Conservation (phyloP, 306 rosid species). For the Medicago lupulina region DNA sequence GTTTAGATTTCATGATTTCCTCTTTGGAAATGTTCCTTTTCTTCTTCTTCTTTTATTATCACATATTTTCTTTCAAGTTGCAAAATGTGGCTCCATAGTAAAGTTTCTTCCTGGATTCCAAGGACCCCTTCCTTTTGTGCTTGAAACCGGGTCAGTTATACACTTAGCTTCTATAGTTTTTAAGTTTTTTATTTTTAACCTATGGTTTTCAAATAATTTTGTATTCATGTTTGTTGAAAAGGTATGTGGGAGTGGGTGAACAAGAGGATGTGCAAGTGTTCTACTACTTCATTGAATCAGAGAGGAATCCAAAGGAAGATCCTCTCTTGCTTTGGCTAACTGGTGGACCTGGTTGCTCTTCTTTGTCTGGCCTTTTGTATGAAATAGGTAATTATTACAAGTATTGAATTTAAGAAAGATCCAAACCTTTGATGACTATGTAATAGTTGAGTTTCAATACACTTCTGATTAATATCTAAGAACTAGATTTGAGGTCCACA, state of each 20-base stretch:
- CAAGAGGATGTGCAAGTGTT: conserved; percentile 60
- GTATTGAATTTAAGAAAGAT: too few species aligned
- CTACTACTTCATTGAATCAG: conserved; percentile 69
- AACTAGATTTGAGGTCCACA: too few species aligned
- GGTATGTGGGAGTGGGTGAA: conserved; percentile 80
- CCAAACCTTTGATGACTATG: too few species aligned
- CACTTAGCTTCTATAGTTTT: neutral
- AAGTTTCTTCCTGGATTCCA: conserved; percentile 69
- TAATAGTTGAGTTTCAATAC: neutral
- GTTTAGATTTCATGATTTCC: too few species aligned
- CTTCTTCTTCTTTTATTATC: too few species aligned
- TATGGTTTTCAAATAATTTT: neutral
- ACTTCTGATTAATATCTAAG: too few species aligned
- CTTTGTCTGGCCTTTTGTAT: conserved; percentile 49
- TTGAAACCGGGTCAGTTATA: conserved; percentile 67
- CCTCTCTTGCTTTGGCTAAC: conserved; percentile 79
- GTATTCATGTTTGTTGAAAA: conserved; percentile 21
- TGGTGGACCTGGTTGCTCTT: conserved; percentile 82
- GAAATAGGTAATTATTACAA: conserved; percentile 54
- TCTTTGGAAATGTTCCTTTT: too few species aligned
- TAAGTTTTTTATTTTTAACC: neutral
- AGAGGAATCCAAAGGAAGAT: conserved; percentile 59
- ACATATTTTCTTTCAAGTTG: neutral
- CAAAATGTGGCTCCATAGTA: conserved; percentile 36
- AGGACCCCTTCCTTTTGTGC: conserved; percentile 70